Base-by-base conservation (phyloP, 2,329 filamentous ascomycete genomes). In the Claviceps sorghi region DNA sequence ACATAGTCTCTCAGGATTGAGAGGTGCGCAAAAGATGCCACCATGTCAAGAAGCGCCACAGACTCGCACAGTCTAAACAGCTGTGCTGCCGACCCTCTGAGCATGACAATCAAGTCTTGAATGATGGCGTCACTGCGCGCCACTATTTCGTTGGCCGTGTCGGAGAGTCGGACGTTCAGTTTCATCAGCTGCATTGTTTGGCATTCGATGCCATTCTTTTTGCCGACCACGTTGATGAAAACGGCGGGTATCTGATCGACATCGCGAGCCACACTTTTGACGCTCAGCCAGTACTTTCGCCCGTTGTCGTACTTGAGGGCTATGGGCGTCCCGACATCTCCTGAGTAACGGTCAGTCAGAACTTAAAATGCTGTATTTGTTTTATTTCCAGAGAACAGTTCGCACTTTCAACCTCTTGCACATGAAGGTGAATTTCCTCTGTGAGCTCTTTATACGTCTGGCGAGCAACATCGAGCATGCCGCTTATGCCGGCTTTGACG, bases 361-460 rank as follows among this genome's bases (percentile, higher is more conserved):
- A 5, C 11, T 42, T 15, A 15, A 13, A 10, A 43, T 13, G 11
- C 41, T 7, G 2, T 38, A 5, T 5, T n/a, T 22, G 21, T 26
- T 11, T 26, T 11, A 34, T 48, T 21, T 13, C 6, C 5, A 6
- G 13, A 21, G 17, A 19, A 13, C 10, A 19, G 4, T 56, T 32
- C 70, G 52, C 65, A 85, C 87, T 73, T 56, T 79, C 79, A 11
- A 96, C 66, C 17, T 80, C 75, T 22, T 79, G 74, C 2, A 91
- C 74, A 63, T 91, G 79, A 50, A 84, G 75, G 58, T 84, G 78
- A 4, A 88, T 79, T 64, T 95, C 88, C 48, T 84, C 79, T 5
- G 83, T 93, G 1, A 85, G 81, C 64, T 97, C 91, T 60, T 93
- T 94, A 68, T 93, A 96, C 0, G 88, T 88, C 60, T 89, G 84